phyloP scores from a whole-genome alignment of 1,284 basidiomycete genomes.

The Ustilago cynodontis region DNA sequence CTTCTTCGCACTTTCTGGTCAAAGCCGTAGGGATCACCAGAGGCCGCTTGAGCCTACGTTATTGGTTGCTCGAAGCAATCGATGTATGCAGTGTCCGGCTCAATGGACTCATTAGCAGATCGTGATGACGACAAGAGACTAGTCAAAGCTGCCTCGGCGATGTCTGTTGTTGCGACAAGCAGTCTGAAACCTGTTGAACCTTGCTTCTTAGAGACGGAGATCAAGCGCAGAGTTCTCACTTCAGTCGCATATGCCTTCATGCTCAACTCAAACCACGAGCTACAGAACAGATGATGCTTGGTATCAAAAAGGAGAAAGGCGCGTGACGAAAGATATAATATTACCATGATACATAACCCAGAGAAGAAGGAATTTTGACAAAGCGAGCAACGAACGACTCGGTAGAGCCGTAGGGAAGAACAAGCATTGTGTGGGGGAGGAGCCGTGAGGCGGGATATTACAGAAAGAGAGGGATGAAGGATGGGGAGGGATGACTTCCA shows the following conservation, averaged over 20 bases:
- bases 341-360: slow-evolving; percentile 10
- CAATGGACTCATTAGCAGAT: too few species aligned
- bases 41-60: too few species aligned
- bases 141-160: too few species aligned
- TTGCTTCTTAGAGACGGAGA: background rate
- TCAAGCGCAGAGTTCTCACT: background rate
- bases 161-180: too few species aligned
- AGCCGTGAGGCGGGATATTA: background rate
- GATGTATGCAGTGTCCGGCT: too few species aligned
- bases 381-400: background rate
- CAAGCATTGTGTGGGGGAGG: background rate
- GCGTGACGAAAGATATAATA: slow-evolving; percentile 1
- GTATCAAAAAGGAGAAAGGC: too few species aligned
- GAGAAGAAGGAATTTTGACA: background rate
- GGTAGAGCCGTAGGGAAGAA: background rate
- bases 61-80: too few species aligned
- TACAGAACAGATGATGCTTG: background rate
- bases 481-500: background rate
- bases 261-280: background rate
- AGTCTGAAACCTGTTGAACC: too few species aligned
- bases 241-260: background rate
- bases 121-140: too few species aligned
- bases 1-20: too few species aligned
- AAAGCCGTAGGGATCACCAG: too few species aligned
- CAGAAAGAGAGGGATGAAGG: background rate